Evolutionary conservation across 768 basidiomycete species (phyloP), one percentile per base, ranked within the genome.

Genomic region (Auricularia cornea): DNA sequence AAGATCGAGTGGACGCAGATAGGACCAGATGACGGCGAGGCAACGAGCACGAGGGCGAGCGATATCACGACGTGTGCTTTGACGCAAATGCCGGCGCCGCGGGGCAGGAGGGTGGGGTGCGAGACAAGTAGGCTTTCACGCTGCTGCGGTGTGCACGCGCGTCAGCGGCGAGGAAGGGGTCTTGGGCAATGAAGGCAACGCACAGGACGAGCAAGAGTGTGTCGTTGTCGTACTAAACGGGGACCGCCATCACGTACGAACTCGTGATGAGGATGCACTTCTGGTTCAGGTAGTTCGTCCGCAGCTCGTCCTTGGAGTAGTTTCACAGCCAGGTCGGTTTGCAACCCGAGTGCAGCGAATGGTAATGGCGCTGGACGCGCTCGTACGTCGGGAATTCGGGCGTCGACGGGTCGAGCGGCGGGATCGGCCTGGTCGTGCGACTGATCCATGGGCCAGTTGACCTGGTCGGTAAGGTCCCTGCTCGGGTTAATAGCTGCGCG

Each of bases 321-420:
- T 98, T 96, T 97, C 97, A 99, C 11, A 98, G 78, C 96, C 96
- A 99, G 0, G 92, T 95, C 51, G 98, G 82, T 72, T 96, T 96
- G 65, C 96, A 89, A 16, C 94, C 96, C 2, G 89, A 91, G 74
- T 96, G 93, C 74, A 95, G 94, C 71, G 86, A 86, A 71, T 92
- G 90, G 74, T 98, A 98, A 79, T 94, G 98, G 65, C 87, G 85
- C 66, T 87, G 84, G 81, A 98, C 98, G 52, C 92, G 85, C 64
- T 95, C 89, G 72, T 95, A 94, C 60, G 79, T 79, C 0, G 92
- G 91, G n/a, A n/a, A n/a, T n/a, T n/a, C n/a, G n/a, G n/a, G n/a
- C n/a, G n/a, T n/a, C n/a, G n/a, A n/a, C 10, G 91, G 84, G 68
- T 84, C 87, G 26, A 98, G 78, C 0, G 96, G 94, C 97, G 96